Conservation (phyloP, 1,139 yeast species). For the Martiniozyma asiatica region DNA sequence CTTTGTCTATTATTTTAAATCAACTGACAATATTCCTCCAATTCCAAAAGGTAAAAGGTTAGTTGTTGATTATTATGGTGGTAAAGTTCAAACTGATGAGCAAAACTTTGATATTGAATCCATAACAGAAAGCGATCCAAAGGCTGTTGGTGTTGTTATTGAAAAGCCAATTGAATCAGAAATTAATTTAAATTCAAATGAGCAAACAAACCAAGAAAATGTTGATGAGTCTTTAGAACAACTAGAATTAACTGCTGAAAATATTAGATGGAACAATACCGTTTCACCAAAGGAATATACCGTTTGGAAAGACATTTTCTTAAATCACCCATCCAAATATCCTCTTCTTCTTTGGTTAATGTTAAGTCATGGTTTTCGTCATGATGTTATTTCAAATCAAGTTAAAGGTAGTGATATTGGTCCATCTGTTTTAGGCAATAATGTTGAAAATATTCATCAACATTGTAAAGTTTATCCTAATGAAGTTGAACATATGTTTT, state of each 20-base stretch:
- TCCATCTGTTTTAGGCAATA: constrained; percentile 23
- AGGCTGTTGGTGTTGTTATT: background rate
- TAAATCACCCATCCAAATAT: constrained; percentile 42
- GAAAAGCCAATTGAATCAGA: background rate
- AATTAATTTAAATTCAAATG: no score
- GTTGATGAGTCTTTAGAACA: constrained; percentile 1
- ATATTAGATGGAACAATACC: constrained; percentile 4
- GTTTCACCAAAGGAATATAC: constrained; percentile 13
- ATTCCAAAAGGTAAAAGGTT: constrained; percentile 46
- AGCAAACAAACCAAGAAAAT: background rate
- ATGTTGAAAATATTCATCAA: constrained; percentile 39
- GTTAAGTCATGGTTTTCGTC: constrained; percentile 48
- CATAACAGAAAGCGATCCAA: constrained; percentile 2
- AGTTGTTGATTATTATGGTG: constrained; percentile 53
- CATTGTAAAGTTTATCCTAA: constrained; percentile 58
- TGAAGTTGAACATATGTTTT: constrained; percentile 59
- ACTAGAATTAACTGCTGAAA: constrained; percentile 7
- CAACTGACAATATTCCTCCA: constrained; percentile 52
- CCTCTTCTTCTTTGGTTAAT: constrained; percentile 37
- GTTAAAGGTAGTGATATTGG: constrained; percentile 19
- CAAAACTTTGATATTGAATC: background rate
- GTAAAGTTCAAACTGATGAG: constrained; percentile 33
- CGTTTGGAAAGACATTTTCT: constrained; percentile 30
- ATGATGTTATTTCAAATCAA: constrained; percentile 49
- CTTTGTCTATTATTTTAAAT: constrained; percentile 43